Evolutionary conservation across 1,284 basidiomycete species (phyloP), one percentile per base, ranked within the genome.

Genomic region (Moesziomyces globuligerus): DNA sequence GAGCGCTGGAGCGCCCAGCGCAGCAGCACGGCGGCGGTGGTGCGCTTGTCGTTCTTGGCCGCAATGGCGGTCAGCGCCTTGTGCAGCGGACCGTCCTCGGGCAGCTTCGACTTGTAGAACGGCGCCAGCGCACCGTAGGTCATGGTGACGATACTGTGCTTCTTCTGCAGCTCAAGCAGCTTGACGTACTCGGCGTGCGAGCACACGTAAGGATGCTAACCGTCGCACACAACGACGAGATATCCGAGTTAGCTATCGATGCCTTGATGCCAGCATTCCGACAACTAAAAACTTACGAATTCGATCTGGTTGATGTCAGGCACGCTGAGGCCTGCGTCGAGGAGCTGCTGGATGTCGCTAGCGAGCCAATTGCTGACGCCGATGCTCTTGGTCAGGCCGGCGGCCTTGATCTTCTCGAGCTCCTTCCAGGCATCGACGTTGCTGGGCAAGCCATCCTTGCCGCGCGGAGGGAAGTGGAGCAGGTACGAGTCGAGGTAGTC

Each of bases 271-370:
- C n/a, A n/a, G n/a, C n/a, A n/a, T n/a, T n/a, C n/a, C n/a, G n/a
- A n/a, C n/a, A n/a, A n/a, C n/a, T n/a, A 6, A 25, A n/a, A 3
- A 61, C 67, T 66, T 49, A 65, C 66, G 37, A 70, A 72, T 40
- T 76, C 74, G 41, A 76, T 75, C 58, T 76, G 72, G 52, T 76
- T 76, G 45, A 76, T 74, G 26, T 76, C 72, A n/a, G 69, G 71
- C 1, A 43, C 47, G 48, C 67, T 75, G 40, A 56, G 43, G 13
- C 71, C 62, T 1, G 66, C 64, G 43, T 70, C 68, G n/a, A 76
- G 37, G 20, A 76, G 36, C 47, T 76, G 57, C 50, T 76, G 61
- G 15, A 76, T 64, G 44, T 76, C 74, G 37, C 54, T 57, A 4
- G 66, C 72, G 17, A 75, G 26, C 74, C 74, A 75, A 38, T 75